Evolutionary conservation across 2,329 filamentous ascomycete species (phyloP).

Genomic region (Leptographium procerum): DNA sequence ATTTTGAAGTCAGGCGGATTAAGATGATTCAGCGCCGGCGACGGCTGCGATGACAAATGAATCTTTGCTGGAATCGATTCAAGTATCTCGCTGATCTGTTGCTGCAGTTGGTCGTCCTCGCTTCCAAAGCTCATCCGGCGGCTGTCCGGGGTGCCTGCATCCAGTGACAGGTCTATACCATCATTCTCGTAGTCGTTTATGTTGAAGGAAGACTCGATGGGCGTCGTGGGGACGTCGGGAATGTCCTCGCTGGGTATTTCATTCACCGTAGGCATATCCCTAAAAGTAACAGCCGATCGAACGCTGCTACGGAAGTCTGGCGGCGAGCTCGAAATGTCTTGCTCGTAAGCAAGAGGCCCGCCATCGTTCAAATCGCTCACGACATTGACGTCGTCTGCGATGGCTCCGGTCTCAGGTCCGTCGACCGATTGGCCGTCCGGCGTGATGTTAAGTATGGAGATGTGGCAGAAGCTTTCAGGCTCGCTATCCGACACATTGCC

Average conservation of each 20-base stretch:
- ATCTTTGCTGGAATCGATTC: conserved; percentile 71
- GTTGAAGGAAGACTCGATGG: conserved; percentile 30
- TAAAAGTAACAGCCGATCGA: conserved; percentile 29
- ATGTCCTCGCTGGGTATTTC: conserved; percentile 30
- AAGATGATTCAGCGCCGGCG: conserved; percentile 35
- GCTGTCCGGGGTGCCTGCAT: conserved; percentile 15
- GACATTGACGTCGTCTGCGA: no score
- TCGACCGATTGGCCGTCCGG: conserved; percentile 9
- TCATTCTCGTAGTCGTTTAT: conserved; percentile 17
- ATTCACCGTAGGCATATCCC: conserved; percentile 32
- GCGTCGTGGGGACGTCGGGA: conserved; percentile 25
- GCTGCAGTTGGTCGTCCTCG: conserved; percentile 59
- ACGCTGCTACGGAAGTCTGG: conserved; percentile 25
- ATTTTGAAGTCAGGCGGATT: conserved; percentile 48
- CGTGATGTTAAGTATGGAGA: no score
- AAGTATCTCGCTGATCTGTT: conserved; percentile 70
- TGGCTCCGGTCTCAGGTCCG: not conserved
- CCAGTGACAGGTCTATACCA: conserved; percentile 31
- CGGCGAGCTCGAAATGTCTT: conserved; percentile 38
- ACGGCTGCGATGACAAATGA: conserved; percentile 50
- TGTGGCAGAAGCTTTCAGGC: no score
- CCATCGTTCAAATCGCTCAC: no score
- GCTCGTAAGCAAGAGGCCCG: conserved; percentile 9
- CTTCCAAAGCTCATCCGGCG: conserved; percentile 25
- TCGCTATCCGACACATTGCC: conserved; percentile 19